Conservation (phyloP, 805 yeast genomes). For the Candida takata region DNA sequence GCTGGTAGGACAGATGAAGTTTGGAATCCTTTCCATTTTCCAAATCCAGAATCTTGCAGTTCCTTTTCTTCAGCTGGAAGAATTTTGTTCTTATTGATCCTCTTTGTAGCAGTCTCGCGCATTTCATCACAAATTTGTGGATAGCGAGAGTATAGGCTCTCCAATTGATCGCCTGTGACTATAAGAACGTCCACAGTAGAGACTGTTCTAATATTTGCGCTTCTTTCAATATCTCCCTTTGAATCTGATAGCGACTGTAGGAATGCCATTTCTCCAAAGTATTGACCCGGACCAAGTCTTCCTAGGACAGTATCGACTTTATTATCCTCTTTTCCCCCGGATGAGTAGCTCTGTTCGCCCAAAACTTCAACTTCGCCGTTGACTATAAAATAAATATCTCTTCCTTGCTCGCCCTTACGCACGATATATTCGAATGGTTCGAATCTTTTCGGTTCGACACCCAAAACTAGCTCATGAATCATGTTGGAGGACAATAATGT, state of each 20-base stretch:
- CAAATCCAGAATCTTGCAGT: slow-evolving; percentile 14
- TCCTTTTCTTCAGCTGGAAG: slow-evolving; percentile 8
- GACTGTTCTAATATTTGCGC: slow-evolving; percentile 61
- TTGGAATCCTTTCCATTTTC: slow-evolving; percentile 22
- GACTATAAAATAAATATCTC: slow-evolving; percentile 60
- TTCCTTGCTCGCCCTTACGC: slow-evolving; percentile 50
- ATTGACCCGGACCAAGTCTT: slow-evolving; percentile 53
- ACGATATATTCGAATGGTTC: slow-evolving; percentile 56
- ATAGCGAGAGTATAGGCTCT: slow-evolving; percentile 47
- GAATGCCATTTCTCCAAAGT: slow-evolving; percentile 76
- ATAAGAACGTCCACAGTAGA: slow-evolving; percentile 54
- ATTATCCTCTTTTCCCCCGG: slow-evolving; percentile 14
- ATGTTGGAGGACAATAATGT: slow-evolving; percentile 48
- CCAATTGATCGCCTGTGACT: slow-evolving; percentile 47
- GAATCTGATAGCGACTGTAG: slow-evolving; percentile 37
- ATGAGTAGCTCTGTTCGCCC: slow-evolving; percentile 28
- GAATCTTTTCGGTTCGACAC: slow-evolving; percentile 48
- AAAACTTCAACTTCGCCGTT: slow-evolving; percentile 68
- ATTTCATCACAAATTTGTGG: slow-evolving; percentile 56
- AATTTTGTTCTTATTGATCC: slow-evolving; percentile 30
- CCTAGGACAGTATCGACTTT: slow-evolving; percentile 42
- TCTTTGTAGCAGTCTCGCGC: slow-evolving; percentile 49
- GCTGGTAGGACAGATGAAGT: not conserved
- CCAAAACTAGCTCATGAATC: slow-evolving; percentile 57
- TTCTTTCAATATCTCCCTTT: slow-evolving; percentile 28